phyloP scores from a whole-genome alignment of 352 stramenopile species.

The Paralagenidium karlingii region DNA sequence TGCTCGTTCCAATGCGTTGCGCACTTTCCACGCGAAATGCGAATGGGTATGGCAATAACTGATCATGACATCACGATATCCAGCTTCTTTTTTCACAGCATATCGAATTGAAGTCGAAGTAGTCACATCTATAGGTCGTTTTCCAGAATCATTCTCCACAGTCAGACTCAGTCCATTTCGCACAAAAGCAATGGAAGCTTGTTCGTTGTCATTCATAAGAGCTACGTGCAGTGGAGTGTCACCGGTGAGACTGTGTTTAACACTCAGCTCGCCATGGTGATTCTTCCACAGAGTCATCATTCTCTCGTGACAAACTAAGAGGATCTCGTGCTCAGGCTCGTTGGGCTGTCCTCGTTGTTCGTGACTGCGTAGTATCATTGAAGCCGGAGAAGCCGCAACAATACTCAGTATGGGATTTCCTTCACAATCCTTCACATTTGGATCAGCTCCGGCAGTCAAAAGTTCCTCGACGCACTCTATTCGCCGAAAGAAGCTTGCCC shows the following conservation, averaged over 20 bases:
- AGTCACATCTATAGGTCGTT: conserved; percentile 65
- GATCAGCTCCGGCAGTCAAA: conserved; percentile 33
- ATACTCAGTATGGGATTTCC: conserved; percentile 57
- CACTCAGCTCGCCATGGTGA: no score
- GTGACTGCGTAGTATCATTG: no score
- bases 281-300: no score
- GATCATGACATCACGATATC: conserved; percentile 70
- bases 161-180: conserved; percentile 35
- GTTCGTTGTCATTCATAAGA: conserved; percentile 48
- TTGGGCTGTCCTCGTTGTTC: no score
- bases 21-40: conserved; percentile 41
- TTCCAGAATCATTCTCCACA: conserved; percentile 39
- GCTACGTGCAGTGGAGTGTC: conserved; percentile 71
- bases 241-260: no score
- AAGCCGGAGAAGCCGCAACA: conserved; percentile 41
- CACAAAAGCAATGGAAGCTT: conserved; percentile 18
- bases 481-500: conserved; percentile 29
- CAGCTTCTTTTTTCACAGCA: conserved; percentile 56
- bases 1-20: conserved; percentile 43
- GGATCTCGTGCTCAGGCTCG: no score
- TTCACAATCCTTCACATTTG: conserved; percentile 42
- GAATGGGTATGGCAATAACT: conserved; percentile 66
- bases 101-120: conserved; percentile 71
- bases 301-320: no score
- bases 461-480: conserved; percentile 35